Evolutionary conservation across 2,329 filamentous ascomycete genomes (phyloP), one percentile per base, ranked within the genome.

Genomic region (Trichothecium sympodiale): DNA sequence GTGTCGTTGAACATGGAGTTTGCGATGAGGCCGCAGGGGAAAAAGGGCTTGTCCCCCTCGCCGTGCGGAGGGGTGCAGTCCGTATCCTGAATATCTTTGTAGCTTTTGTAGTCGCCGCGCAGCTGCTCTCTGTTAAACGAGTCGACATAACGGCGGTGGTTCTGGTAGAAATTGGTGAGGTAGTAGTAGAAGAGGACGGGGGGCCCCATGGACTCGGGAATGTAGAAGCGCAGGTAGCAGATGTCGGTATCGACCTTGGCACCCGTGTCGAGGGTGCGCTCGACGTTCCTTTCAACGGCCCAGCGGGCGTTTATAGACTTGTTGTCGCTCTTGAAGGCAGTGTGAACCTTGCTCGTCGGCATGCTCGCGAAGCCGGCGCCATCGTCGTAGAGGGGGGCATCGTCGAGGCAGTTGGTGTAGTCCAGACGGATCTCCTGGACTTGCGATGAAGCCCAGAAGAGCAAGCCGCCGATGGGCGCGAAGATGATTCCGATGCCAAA

Each of bases 1-100:
- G 83, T 87, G 55, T 98, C 91, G 57, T 98, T 98, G 71, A 98
- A 98, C 43, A 91, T 62, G 17, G 91, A 96, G 57, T 98, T 98
- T 42, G 91, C 89, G 46, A 96, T 94, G 42, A 98, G 66, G 16
- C 91, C 91, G 55, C 91, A 98, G 2, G 91, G 91, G 51, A 94
- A 98, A 56, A 89, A 91, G 1, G 87, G 76, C 55, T 78, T 80
- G 2, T 55, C 53, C 2, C 55, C 44, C 31, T 73, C 62, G 14
- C 68, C 62, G 28, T 69, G 68, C 12, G 95, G 69, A 1, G 89
- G 88, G 26, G 80, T 75, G 59, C 88, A 95, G 40, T 80, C 72
- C 28, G 85, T 81, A 23, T 61, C 61, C 23, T 69, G 60, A 46
- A 96, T 83, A 2, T 73, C 70, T 26, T 46, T 48, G 38, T 69